Conservation (phyloP, 176 grass and related monocot genomes). For the Rhynchospora breviuscula region DNA sequence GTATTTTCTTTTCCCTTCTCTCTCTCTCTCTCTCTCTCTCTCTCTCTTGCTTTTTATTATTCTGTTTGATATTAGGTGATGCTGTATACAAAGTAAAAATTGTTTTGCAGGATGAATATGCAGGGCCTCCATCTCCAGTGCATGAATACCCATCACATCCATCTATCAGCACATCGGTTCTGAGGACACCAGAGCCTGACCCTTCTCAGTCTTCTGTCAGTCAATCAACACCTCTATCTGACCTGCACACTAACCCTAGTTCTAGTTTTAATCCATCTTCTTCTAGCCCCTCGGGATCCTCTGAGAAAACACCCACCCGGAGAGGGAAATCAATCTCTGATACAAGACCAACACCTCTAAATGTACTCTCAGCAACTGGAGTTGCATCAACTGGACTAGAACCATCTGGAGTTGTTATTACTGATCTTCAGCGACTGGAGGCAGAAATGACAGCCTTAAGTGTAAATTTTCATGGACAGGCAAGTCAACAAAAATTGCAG, state of each 20-base stretch:
- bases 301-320: not conserved
- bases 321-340: constrained; percentile 13
- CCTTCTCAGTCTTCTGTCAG: not conserved
- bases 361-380: not conserved
- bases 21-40: not conserved
- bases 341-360: not conserved
- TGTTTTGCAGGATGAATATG: constrained; percentile 52
- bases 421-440: constrained; percentile 16
- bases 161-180: constrained; percentile 35
- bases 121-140: constrained; percentile 36
- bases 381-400: not conserved
- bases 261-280: constrained; percentile 8
- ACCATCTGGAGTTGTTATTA: not conserved
- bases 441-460: constrained; percentile 34
- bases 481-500: constrained; percentile 15
- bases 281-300: not conserved
- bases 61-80: not conserved
- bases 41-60: constrained; percentile 17
- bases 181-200: not conserved
- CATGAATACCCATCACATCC: constrained; percentile 44
- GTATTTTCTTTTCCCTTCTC: not conserved
- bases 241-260: constrained; percentile 7
- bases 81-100: constrained; percentile 29
- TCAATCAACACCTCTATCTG: not conserved
- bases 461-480: constrained; percentile 26